Evolutionary conservation across 495 filamentous ascomycete genomes (phyloP), one percentile per base, ranked within the genome.

Genomic region (Neurospora terricola): DNA sequence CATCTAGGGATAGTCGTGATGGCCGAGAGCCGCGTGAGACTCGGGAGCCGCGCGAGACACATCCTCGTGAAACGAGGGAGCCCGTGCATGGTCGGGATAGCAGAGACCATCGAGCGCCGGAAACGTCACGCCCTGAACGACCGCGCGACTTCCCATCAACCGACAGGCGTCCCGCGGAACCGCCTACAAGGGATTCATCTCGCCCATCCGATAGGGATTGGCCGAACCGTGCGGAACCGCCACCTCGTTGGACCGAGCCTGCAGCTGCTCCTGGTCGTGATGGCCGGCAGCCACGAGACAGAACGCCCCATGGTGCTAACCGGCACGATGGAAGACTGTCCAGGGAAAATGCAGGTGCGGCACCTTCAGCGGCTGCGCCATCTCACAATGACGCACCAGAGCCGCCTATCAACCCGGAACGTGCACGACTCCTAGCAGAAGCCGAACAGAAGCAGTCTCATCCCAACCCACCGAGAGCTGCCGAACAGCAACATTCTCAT

Each of bases 381-480:
- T 48, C 79, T 23, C 80, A 80, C 69, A 69, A 78, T n/a, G 79
- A 83, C 23, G 70, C 78, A 3, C 82, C 81, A 73, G 84, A 83
- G 42, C 81, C 81, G 30, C 76, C 80, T 18, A 81, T 83, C 69
- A 84, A 85, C 66, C 84, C 84, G 3, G 84, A 86, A 38, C 82
- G 84, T 69, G 81, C 78, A 9, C 78, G 81, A 27, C 79, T 82
- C 18, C 82, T 82, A 54, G 82, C 73, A 40, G 80, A 82, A 23
- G 77, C 73, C 21, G 83, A 85, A 18, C 79, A 62, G 54, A 62
- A 80, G 36, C 77, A 81, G 3, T 82, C 84, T 4, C 72, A 81
- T 27, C 80, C 90, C 59, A 88, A 89, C 75, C 87, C 89, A 4
- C 88, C 86, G 10, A 81, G 89, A 71, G 88, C 86, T 40, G 86